Percentiles rank a stretch among this genome's conserved stretches.
phyloP scores from a whole-genome alignment of 106 monocot genomes.

The Allium fistulosum region DNA sequence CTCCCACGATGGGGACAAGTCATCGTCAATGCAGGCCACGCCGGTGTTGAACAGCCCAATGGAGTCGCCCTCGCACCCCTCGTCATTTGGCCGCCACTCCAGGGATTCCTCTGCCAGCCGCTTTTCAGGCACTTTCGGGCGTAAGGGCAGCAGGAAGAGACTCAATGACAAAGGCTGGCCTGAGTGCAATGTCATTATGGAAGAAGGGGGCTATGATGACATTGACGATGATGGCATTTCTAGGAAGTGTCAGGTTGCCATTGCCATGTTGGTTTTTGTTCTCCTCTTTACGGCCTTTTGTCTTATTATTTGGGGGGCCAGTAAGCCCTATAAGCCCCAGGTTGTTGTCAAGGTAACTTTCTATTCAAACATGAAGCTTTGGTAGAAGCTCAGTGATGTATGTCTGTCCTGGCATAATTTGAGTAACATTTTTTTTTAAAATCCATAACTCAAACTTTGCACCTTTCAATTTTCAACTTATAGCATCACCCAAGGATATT shows the following conservation, averaged over 20 bases:
- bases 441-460: not conserved
- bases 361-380: not conserved
- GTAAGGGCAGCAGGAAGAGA: slow-evolving; percentile 46
- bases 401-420: not conserved
- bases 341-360: slow-evolving; percentile 45
- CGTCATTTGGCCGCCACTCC: slow-evolving; percentile 70
- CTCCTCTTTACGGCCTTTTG: slow-evolving; percentile 48
- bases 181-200: slow-evolving; percentile 72
- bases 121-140: slow-evolving; percentile 76
- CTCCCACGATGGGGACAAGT: slow-evolving; percentile 84
- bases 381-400: not conserved
- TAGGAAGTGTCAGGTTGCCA: slow-evolving; percentile 24
- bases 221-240: slow-evolving; percentile 39
- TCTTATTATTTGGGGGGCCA: slow-evolving; percentile 60
- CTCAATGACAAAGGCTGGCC: slow-evolving; percentile 76
- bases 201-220: slow-evolving; percentile 71
- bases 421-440: not conserved
- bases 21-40: slow-evolving; percentile 75
- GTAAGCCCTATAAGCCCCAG: slow-evolving; percentile 44
- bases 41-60: slow-evolving; percentile 75
- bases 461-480: not conserved
- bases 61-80: slow-evolving; percentile 70
- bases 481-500: not conserved
- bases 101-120: slow-evolving; percentile 78
- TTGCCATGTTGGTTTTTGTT: slow-evolving; percentile 40